These are phyloP conservation scores for Talaromyces sp. DNA, from an alignment of 2,329 filamentous ascomycete genomes.

Conservation along the genomic window DNA sequence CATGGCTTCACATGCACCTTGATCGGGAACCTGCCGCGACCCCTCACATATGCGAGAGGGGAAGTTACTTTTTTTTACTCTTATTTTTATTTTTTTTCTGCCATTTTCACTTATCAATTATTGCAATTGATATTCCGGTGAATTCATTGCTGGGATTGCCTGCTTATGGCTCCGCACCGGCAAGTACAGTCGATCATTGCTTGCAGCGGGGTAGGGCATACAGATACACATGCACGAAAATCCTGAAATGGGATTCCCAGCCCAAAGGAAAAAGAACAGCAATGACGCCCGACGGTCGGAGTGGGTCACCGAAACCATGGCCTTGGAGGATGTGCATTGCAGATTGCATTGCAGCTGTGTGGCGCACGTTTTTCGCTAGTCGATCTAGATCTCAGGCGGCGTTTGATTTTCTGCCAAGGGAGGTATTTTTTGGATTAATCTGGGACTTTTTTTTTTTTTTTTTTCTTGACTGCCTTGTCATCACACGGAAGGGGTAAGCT, in stretches of 20 bases:
- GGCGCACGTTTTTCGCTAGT: conserved; percentile 10
- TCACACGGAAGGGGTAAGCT: conserved; percentile 2
- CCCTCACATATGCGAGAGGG: not conserved
- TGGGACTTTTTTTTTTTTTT: too few relatives aligned
- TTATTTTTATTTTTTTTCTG: not conserved
- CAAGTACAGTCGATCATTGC: conserved; percentile 15
- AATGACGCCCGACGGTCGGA: conserved; percentile 6
- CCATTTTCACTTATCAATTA: not conserved
- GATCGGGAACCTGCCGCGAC: not conserved
- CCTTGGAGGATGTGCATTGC: conserved; percentile 6
- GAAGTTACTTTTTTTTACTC: conserved; percentile 2
- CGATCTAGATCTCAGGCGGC: conserved; percentile 5
- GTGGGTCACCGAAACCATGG: conserved; percentile 12
- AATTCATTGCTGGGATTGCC: not conserved
- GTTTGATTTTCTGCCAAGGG: not conserved
- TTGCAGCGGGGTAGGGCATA: conserved; percentile 13
- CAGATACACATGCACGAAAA: not conserved
- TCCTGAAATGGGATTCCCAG: not conserved
- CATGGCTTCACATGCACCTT: not conserved
- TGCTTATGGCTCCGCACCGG: not conserved
- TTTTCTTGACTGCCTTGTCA: not conserved
- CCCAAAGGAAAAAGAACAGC: not conserved
- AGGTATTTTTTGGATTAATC: not conserved
- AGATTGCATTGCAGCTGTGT: conserved; percentile 3
- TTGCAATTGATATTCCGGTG: not conserved